phyloP scores from a whole-genome alignment of 345 rosid genomes.

The Lagerstroemia speciosa region DNA sequence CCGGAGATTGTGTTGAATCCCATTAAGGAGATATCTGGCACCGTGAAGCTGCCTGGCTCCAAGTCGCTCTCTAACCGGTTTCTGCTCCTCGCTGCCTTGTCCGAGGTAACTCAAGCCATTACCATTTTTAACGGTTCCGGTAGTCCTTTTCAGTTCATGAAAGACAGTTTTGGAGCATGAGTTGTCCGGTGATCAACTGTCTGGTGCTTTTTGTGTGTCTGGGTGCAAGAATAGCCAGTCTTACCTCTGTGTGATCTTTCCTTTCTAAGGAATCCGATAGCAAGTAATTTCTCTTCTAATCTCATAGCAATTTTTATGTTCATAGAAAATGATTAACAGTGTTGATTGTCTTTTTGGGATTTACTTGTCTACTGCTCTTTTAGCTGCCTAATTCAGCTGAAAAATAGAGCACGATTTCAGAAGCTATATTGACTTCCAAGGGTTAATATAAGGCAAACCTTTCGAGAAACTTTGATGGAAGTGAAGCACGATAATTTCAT shows the following conservation, averaged over 20 bases:
- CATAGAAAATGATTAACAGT: background rate
- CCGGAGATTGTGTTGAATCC: slow-evolving; percentile 79
- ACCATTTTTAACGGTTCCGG: background rate
- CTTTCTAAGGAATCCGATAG: too few relatives aligned
- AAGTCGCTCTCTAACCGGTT: slow-evolving; percentile 90
- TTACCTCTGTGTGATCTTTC: too few relatives aligned
- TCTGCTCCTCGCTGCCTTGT: slow-evolving; percentile 85
- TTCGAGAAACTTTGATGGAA: too few relatives aligned
- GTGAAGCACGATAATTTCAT: too few relatives aligned
- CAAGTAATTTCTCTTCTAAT: background rate
- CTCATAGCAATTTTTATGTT: background rate
- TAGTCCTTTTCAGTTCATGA: background rate
- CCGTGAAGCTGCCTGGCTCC: slow-evolving; percentile 79
- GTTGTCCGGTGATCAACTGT: background rate
- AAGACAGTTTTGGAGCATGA: background rate
- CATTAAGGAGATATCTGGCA: slow-evolving; percentile 75
- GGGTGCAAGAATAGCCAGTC: background rate
- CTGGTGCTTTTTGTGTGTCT: background rate
- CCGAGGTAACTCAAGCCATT: slow-evolving; percentile 41
- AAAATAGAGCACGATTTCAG: too few relatives aligned
- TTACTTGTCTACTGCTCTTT: background rate
- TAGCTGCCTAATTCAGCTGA: background rate
- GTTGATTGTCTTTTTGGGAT: background rate
- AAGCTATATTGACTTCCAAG: background rate
- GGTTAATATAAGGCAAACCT: too few relatives aligned